Evolutionary conservation across 371 early-diverging fungal species (phyloP).

Genomic region (Batkoa obscura): DNA sequence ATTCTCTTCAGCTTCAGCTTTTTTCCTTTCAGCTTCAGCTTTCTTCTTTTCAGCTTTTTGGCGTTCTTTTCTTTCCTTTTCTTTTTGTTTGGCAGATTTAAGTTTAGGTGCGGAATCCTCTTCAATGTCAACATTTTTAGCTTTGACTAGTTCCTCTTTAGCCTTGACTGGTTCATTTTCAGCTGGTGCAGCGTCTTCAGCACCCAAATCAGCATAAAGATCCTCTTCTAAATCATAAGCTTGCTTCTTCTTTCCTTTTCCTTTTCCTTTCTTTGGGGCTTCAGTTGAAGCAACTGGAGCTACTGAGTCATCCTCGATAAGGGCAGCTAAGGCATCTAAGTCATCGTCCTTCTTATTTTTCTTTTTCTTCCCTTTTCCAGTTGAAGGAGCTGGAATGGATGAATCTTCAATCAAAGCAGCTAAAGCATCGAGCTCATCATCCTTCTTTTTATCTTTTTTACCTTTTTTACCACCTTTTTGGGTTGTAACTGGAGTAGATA

Average conservation of each 20-base stretch:
- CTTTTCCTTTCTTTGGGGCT: conserved; percentile 6
- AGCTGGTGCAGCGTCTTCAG: conserved; percentile 11
- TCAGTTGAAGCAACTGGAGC: neutral
- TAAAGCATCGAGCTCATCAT: neutral
- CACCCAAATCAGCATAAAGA: conserved; percentile 6
- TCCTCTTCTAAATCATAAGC: conserved; percentile 17
- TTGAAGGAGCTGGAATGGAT: neutral
- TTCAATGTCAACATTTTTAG: conserved; percentile 6
- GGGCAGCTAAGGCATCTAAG: neutral
- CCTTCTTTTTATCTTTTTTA: neutral
- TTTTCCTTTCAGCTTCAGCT: conserved; percentile 14
- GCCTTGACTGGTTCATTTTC: conserved; percentile 16
- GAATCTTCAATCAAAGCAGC: neutral
- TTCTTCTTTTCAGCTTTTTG: conserved; percentile 22
- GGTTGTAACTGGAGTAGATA: neutral
- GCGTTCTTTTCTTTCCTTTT: conserved; percentile 29
- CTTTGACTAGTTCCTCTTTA: conserved; percentile 18
- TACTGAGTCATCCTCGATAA: neutral
- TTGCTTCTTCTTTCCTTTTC: conserved; percentile 17
- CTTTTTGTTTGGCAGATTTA: conserved; percentile 36
- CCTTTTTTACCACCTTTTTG: neutral
- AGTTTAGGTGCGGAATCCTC: conserved; percentile 11
- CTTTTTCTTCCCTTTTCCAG: conserved; percentile 1
- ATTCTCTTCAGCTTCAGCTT: conserved; percentile 7
- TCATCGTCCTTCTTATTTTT: neutral